Base-by-base conservation (phyloP, 768 basidiomycete species). In the Mycena venus region DNA sequence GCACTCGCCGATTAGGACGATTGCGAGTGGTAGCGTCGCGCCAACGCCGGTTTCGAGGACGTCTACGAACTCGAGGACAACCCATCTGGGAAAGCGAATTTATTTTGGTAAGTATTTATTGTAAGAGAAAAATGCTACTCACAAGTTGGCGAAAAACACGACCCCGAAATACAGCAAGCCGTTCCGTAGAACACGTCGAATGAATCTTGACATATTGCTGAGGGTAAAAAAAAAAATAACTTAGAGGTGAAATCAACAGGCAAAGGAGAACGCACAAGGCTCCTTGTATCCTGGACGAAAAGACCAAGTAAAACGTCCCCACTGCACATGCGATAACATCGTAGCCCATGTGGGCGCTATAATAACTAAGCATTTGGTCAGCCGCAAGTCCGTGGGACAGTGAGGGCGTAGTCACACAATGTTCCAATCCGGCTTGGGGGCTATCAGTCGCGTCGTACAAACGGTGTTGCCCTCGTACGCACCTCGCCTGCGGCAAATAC, bases 141-240 rank as follows among this genome's bases (percentile, higher is more conserved):
- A 76, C 75, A 76, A 29, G 27, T 76, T 76, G 19, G 72, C 72
- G 4, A 70, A 4, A 11, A 70, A 73, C 19, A 76, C 72, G 8
- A 63, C 51, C 4, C 63, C 11, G 19, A 58, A 31, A 31, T 73
- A 76, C 8, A 76, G 38, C 17, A 73, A 29, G 7, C 72, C 75
- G 25, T 74, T 61, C 14, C 68, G 63, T 11, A 74, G 49, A 1
- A 76, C 72, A 15, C 63, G 58, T 11, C 59, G 44, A 12, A 76
- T 31, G 58, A 76, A 76, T 42, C 60, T 73, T 25, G 75, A 73
- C 36, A 68, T 47, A 31, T 59, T 72, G 51, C 75, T 76, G 42
- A 21, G n/a, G 7, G 29, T 15, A 19, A 31, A 5, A 71, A 32
- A 32, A 7, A 27, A 6, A 9, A 56, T 29, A 10, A 38, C 36